phyloP scores from a whole-genome alignment of 257 asterid species.

The Penstemon davidsonii region DNA sequence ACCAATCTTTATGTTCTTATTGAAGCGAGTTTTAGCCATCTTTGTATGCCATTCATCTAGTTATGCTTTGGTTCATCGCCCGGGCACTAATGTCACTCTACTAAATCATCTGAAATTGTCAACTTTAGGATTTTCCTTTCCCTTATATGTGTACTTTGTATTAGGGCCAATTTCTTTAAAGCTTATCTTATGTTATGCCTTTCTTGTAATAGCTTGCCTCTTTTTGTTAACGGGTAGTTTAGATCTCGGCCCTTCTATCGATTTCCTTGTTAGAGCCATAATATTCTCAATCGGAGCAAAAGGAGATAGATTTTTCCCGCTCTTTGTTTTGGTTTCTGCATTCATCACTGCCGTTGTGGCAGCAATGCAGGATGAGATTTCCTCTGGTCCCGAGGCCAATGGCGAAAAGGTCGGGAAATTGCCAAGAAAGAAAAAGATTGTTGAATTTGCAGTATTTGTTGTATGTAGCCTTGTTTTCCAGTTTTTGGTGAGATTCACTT shows the following conservation, averaged over 20 bases:
- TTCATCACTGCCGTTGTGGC: neutral
- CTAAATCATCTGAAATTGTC: neutral
- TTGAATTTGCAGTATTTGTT: constrained; percentile 20
- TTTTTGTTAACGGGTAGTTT: neutral
- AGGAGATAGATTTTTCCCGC: neutral
- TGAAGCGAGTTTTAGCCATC: neutral
- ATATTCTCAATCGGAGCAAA: neutral
- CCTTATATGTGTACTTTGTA: neutral
- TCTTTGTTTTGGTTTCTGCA: neutral
- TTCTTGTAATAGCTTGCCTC: constrained; percentile 3
- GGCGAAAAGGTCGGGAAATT: neutral
- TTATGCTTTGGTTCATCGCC: constrained; percentile 22
- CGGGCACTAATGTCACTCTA: neutral
- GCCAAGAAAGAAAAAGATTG: neutral
- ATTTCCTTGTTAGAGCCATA: constrained; percentile 6
- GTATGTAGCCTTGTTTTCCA: constrained; percentile 17
- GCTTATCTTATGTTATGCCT: neutral
- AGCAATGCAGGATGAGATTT: neutral
- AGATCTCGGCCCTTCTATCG: neutral
- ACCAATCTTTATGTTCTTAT: neutral
- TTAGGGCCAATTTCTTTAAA: neutral
- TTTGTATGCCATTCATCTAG: neutral
- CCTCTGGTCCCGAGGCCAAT: neutral
- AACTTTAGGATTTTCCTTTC: neutral
- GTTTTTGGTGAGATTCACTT: constrained; percentile 14